phyloP scores from a whole-genome alignment of 2,329 filamentous ascomycete genomes.

The Talaromyces verruculosus region DNA sequence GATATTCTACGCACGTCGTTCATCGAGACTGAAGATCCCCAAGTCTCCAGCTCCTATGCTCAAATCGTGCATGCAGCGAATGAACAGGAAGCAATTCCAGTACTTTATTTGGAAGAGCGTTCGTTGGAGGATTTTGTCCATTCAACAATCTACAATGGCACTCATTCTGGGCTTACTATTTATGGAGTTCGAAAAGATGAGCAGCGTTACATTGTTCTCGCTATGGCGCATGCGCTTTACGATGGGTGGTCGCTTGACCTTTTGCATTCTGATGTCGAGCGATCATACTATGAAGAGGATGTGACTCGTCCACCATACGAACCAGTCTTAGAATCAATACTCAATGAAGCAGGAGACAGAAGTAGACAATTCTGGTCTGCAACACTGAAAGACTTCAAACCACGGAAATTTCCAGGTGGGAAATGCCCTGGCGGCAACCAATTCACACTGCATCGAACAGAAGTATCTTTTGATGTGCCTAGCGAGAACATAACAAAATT shows the following conservation, averaged over 20 bases:
- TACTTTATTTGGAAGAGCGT: slow-evolving; percentile 25
- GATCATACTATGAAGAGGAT: slow-evolving; percentile 58
- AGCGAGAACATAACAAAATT: slow-evolving; percentile 53
- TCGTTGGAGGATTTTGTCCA: slow-evolving; percentile 26
- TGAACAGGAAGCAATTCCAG: slow-evolving; percentile 37
- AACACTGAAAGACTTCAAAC: slow-evolving; percentile 57
- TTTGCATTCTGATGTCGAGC: slow-evolving; percentile 68
- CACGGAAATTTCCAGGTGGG: slow-evolving; percentile 42
- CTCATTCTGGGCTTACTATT: slow-evolving; percentile 37
- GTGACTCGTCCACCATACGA: slow-evolving; percentile 51
- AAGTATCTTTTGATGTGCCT: slow-evolving; percentile 33
- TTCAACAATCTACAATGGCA: slow-evolving; percentile 21
- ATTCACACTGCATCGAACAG: slow-evolving; percentile 31
- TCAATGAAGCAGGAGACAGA: slow-evolving; percentile 49
- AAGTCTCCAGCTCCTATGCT: slow-evolving; percentile 56
- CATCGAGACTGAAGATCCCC: slow-evolving; percentile 61
- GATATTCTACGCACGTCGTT: slow-evolving; percentile 78
- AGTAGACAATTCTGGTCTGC: slow-evolving; percentile 69
- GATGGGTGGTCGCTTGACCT: slow-evolving; percentile 81
- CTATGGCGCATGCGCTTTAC: slow-evolving; percentile 82
- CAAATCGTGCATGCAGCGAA: slow-evolving; percentile 50
- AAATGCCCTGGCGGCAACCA: slow-evolving; percentile 22
- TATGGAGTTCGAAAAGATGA: slow-evolving; percentile 36
- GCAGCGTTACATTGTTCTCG: slow-evolving; percentile 57
- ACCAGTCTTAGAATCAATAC: slow-evolving; percentile 56